Base-by-base conservation (phyloP, 805 yeast genomes). In the Yamadazyma nakazawae region DNA sequence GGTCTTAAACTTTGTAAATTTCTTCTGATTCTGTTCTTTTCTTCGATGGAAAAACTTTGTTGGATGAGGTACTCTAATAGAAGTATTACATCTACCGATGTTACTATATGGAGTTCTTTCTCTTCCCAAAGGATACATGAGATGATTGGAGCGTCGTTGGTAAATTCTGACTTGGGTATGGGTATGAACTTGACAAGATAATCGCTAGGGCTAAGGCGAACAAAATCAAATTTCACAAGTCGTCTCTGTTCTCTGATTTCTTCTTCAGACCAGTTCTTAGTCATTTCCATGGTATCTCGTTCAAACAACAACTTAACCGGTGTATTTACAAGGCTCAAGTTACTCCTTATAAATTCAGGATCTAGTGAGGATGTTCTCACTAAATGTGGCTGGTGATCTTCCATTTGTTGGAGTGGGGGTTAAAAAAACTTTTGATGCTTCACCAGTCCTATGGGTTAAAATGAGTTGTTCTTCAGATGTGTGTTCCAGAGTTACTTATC, bases 1-100 rank as follows among this genome's bases (percentile, higher is more conserved):
- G 89, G 88, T 53, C 78, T 78, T 52, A 81, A 71, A 14, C 79
- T 79, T 55, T 84, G 88, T 42, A 84, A 67, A 53, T 84, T 84
- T 45, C 89, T 69, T 45, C 89, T 68, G 25, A 83, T 81, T 43
- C 89, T 68, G 61, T 84, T 84, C 62, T 84, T 84, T 60, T 84
- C 89, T 55, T 83, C 86, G 17, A 82, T 80, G 5, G 78, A 70
- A 59, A 84, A 83, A 39, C 60, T 61, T 51, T 75, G 76, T 43
- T 78, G 74, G 19, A 82, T 80, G 37, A 84, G 66, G 47, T 73
- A 70, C 56, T 84, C 88, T 31, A 84, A 62, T 5, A 84, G 60
- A 17, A 71, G 59, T 14, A 84, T 79, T 36, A 83, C 70, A 58
- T 84, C 89, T 16, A 83, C 88, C 1, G 84, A 78, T 0, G 89